Conservation (phyloP, 805 yeast species). For the Sugiyamaella boreocaroliniensis region DNA sequence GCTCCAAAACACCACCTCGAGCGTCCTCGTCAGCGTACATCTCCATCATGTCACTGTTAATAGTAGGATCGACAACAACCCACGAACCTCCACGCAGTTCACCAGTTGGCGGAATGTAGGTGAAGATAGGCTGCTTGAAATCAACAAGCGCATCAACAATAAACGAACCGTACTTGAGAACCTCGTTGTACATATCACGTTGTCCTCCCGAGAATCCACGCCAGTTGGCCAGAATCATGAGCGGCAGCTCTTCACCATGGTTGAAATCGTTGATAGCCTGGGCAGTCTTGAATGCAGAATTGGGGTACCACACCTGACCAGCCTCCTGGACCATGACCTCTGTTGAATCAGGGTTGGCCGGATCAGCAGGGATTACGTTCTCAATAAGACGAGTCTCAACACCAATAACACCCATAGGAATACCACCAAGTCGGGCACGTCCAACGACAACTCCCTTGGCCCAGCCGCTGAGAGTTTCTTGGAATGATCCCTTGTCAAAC, state of each 20-base stretch:
- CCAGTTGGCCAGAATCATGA: constrained; percentile 98
- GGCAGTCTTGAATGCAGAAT: constrained; percentile 97
- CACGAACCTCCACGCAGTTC: constrained; percentile 99
- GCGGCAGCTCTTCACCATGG: constrained; percentile 95
- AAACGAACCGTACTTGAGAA: constrained; percentile 91
- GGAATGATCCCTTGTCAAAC: constrained; percentile 90
- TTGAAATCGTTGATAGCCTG: constrained; percentile 97
- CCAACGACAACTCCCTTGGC: constrained; percentile 98
- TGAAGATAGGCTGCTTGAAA: constrained; percentile 93
- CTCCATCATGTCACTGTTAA: constrained; percentile 96
- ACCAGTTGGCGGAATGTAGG: constrained; percentile 96
- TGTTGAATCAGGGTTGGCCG: constrained; percentile 94
- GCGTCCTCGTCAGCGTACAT: constrained; percentile 97
- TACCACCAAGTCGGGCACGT: constrained; percentile 97
- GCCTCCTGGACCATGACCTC: constrained; percentile 88
- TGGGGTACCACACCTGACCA: constrained; percentile 99
- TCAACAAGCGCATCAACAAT: constrained; percentile 96
- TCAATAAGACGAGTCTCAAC: constrained; percentile 91
- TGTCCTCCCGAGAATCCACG: constrained; percentile 99
- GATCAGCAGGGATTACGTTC: constrained; percentile 92
- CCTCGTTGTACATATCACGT: constrained; percentile 98
- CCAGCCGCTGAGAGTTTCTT: constrained; percentile 96
- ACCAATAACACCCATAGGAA: constrained; percentile 96
- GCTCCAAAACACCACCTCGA: constrained; percentile 97
- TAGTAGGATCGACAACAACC: constrained; percentile 99